phyloP scores from a whole-genome alignment of 352 stramenopile species.

The Globisporangium yorkense region DNA sequence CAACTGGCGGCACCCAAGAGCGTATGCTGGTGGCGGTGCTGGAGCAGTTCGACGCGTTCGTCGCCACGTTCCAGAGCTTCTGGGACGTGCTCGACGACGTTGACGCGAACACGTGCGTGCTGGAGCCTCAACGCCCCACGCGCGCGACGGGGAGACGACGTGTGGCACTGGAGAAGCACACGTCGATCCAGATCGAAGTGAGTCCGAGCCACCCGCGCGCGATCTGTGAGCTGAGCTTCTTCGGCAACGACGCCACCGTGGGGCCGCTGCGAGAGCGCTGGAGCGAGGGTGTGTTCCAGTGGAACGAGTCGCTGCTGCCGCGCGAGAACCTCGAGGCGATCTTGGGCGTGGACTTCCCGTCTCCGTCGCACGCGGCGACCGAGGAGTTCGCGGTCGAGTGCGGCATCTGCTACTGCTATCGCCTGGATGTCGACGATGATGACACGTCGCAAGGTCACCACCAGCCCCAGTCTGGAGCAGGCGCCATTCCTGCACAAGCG shows the following conservation, averaged over 20 bases:
- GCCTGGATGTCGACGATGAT: slow-evolving; percentile 33
- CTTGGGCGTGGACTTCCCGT: slow-evolving; percentile 57
- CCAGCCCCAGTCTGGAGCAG: neutral
- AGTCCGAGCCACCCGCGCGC: slow-evolving; percentile 29
- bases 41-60: slow-evolving; percentile 46
- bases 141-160: slow-evolving; percentile 55
- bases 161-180: slow-evolving; percentile 58
- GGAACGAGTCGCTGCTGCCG: slow-evolving; percentile 43
- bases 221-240: slow-evolving; percentile 67
- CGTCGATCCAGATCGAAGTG: slow-evolving; percentile 73
- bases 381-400: slow-evolving; percentile 83
- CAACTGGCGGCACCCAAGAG: neutral
- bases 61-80: slow-evolving; percentile 64
- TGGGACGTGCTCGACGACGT: slow-evolving; percentile 77
- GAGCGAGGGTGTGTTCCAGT: slow-evolving; percentile 45
- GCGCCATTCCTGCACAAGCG: neutral
- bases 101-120: slow-evolving; percentile 61
- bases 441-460: neutral
- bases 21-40: slow-evolving; percentile 18
- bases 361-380: slow-evolving; percentile 30
- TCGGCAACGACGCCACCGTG: slow-evolving; percentile 60
- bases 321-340: slow-evolving; percentile 68
- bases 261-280: slow-evolving; percentile 48
- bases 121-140: slow-evolving; percentile 67
- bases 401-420: slow-evolving; percentile 88